These are phyloP conservation scores for button mushroom (Agaricus bisporus) DNA, from an alignment of 768 basidiomycete genomes.

Conservation along the genomic window DNA sequence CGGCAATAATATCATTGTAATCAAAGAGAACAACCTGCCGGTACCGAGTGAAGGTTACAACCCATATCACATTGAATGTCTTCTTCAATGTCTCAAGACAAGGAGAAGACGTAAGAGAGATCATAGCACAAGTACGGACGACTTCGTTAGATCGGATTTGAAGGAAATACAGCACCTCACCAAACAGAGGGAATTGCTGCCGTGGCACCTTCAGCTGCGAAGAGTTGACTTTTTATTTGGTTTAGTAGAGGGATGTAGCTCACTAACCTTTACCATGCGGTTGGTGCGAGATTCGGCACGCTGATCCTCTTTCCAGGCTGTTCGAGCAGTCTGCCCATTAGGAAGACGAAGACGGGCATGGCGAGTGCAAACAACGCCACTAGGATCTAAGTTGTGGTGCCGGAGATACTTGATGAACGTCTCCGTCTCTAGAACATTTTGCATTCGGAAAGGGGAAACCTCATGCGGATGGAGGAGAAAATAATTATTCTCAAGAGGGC, in stretches of 20 bases:
- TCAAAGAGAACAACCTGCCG: neutral
- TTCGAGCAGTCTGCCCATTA: constrained; percentile 29
- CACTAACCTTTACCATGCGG: constrained; percentile 27
- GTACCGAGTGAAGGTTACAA: neutral
- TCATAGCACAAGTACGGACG: neutral
- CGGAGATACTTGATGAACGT: neutral
- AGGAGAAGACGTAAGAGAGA: neutral
- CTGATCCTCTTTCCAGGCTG: constrained; percentile 25
- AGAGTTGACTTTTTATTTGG: neutral
- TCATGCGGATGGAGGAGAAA: constrained; percentile 16
- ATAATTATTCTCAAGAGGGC: constrained; percentile 13
- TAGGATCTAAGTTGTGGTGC: neutral
- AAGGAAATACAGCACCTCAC: constrained; percentile 5
- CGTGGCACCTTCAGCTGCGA: no score
- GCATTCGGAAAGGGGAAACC: neutral
- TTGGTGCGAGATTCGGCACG: constrained; percentile 19
- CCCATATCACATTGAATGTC: neutral
- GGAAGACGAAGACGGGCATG: constrained; percentile 21
- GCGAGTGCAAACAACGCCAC: neutral
- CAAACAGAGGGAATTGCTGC: neutral
- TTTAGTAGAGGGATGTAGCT: neutral
- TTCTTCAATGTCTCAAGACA: neutral
- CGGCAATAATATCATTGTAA: neutral
- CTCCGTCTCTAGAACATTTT: neutral
- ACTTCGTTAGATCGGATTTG: neutral